These are phyloP conservation scores for Kluyveromyces sp. DNA, from an alignment of 1,139 yeast species.

Conservation along the genomic window DNA sequence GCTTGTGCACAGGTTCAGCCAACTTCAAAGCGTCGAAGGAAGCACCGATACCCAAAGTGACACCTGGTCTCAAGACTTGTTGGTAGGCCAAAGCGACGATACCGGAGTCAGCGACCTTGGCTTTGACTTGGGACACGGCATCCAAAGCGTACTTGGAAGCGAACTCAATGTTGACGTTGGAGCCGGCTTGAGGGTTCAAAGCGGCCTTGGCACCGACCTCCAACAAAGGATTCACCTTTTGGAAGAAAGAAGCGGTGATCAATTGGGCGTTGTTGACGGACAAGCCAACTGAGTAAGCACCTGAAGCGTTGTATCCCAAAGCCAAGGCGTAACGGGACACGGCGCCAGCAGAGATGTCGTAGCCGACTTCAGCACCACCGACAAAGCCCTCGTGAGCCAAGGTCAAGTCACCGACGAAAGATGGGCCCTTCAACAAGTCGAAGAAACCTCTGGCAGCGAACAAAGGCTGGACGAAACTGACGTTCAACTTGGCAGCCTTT, in stretches of 20 bases:
- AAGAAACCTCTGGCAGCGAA: slow-evolving; percentile 93
- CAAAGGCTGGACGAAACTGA: slow-evolving; percentile 87
- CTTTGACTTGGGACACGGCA: slow-evolving; percentile 83
- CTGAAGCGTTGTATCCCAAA: slow-evolving; percentile 77
- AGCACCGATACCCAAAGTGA: slow-evolving; percentile 94
- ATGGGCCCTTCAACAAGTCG: slow-evolving; percentile 92
- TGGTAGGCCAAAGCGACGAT: slow-evolving; percentile 91
- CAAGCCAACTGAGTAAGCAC: slow-evolving; percentile 80
- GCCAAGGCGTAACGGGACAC: slow-evolving; percentile 93
- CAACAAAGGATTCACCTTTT: slow-evolving; percentile 81
- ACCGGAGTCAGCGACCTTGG: slow-evolving; percentile 96
- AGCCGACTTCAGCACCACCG: slow-evolving; percentile 95
- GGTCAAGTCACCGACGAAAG: slow-evolving; percentile 90
- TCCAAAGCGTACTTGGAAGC: slow-evolving; percentile 94
- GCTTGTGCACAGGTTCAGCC: slow-evolving; percentile 96
- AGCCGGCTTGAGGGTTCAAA: slow-evolving; percentile 79
- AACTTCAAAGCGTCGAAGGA: slow-evolving; percentile 94
- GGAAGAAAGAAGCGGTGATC: slow-evolving; percentile 95
- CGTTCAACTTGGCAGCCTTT: slow-evolving; percentile 85
- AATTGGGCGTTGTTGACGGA: slow-evolving; percentile 84
- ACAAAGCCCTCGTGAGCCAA: slow-evolving; percentile 95
- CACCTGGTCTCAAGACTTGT: slow-evolving; percentile 95
- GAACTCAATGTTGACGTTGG: slow-evolving; percentile 78
- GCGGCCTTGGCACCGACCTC: slow-evolving; percentile 98
- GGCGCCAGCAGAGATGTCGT: slow-evolving; percentile 88